Evolutionary conservation across 208 protist genomes (phyloP).

Genomic region (Giardia duodenalis): DNA sequence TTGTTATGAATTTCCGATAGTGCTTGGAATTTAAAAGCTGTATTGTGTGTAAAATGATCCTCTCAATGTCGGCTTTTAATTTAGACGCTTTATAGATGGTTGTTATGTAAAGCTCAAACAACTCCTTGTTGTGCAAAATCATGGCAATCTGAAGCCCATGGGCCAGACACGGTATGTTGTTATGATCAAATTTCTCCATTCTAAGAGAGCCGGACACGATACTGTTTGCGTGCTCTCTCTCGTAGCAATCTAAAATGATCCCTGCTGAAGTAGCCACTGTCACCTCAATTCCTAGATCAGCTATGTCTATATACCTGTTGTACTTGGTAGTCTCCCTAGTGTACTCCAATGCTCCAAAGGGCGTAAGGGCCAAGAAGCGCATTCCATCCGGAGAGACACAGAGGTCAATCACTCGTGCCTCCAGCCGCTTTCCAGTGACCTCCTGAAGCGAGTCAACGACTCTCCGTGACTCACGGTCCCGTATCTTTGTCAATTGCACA

Average conservation of each 20-base stretch:
- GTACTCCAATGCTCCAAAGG: background rate
- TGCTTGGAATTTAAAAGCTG: background rate
- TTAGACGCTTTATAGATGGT: background rate
- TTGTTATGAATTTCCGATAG: background rate
- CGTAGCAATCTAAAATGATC: background rate
- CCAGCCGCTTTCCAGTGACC: background rate
- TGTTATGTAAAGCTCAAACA: background rate
- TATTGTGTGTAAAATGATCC: background rate
- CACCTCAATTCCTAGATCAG: background rate
- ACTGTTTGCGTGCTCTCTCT: background rate
- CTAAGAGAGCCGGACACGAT: background rate
- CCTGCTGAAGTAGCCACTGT: background rate
- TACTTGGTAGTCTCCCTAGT: background rate
- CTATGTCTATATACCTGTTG: background rate
- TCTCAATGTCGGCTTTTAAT: background rate
- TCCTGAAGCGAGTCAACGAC: background rate
- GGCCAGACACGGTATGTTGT: background rate
- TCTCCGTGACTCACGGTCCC: background rate
- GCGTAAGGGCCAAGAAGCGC: background rate
- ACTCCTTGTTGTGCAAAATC: background rate
- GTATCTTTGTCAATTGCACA: background rate
- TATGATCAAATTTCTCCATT: background rate
- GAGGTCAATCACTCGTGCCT: background rate
- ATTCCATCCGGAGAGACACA: background rate
- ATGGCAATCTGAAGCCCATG: background rate